phyloP scores from a whole-genome alignment of 768 basidiomycete genomes.

The Heimioporus sp. region DNA sequence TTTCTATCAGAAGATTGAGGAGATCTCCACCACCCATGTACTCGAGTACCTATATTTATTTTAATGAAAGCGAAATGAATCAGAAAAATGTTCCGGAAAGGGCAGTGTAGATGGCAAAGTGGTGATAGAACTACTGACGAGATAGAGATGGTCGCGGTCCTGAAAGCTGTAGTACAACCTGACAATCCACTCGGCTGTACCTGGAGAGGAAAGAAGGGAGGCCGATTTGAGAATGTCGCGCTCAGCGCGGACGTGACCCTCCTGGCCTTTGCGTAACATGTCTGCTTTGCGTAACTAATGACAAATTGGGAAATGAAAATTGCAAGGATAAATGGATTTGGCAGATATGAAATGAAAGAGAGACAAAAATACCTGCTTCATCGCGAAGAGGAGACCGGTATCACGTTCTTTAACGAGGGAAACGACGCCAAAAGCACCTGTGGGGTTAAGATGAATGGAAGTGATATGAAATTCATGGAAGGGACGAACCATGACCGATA shows the following conservation, averaged over 20 bases:
- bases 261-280: slow-evolving; percentile 95
- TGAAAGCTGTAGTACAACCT: slow-evolving; percentile 92
- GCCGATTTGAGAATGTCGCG: slow-evolving; percentile 92
- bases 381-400: slow-evolving; percentile 82
- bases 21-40: slow-evolving; percentile 98
- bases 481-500: slow-evolving; percentile 80
- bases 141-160: slow-evolving; percentile 92
- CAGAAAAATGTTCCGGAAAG: slow-evolving; percentile 31
- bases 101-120: slow-evolving; percentile 17
- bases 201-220: slow-evolving; percentile 70
- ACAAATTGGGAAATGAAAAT: slow-evolving; percentile 23
- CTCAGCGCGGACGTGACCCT: slow-evolving; percentile 95
- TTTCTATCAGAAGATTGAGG: slow-evolving; percentile 91
- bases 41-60: slow-evolving; percentile 68
- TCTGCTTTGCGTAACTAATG: slow-evolving; percentile 78
- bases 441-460: slow-evolving; percentile 27
- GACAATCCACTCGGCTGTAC: slow-evolving; percentile 90
- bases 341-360: slow-evolving; percentile 25
- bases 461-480: slow-evolving; percentile 27
- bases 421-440: slow-evolving; percentile 96
- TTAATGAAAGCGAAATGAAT: slow-evolving; percentile 59
- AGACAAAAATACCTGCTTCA: slow-evolving; percentile 79
- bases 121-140: slow-evolving; percentile 58
- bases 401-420: slow-evolving; percentile 83
- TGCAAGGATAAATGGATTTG: slow-evolving; percentile 22